These are phyloP conservation scores for Myxozyma monticola DNA, from an alignment of 805 yeast genomes.

Conservation along the genomic window DNA sequence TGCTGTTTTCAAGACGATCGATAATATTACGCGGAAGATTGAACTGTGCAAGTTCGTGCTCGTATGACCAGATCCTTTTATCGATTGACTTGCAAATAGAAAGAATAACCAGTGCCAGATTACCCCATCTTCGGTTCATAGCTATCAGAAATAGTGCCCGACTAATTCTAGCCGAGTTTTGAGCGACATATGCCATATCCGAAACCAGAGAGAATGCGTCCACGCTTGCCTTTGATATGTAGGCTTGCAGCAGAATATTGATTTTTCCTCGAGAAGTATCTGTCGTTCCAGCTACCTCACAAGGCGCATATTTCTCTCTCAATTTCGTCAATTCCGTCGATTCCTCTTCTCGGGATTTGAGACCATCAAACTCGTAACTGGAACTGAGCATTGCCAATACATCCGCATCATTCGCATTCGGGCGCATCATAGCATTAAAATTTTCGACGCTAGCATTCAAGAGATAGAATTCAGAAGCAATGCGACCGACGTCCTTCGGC, in stretches of 20 bases:
- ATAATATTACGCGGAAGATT: constrained; percentile 62
- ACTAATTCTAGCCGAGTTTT: constrained; percentile 88
- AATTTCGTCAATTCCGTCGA: constrained; percentile 65
- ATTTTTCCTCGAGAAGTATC: constrained; percentile 84
- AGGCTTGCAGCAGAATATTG: constrained; percentile 83
- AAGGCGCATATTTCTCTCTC: constrained; percentile 53
- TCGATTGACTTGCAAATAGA: constrained; percentile 86
- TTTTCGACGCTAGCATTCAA: constrained; percentile 83
- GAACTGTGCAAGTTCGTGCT: constrained; percentile 88
- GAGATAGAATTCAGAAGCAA: constrained; percentile 91
- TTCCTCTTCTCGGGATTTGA: constrained; percentile 88
- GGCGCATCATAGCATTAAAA: constrained; percentile 80
- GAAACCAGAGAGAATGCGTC: constrained; percentile 80
- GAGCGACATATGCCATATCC: constrained; percentile 91
- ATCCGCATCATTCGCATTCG: constrained; percentile 89
- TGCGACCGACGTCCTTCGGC: constrained; percentile 87
- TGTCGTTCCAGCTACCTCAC: constrained; percentile 77
- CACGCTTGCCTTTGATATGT: constrained; percentile 69
- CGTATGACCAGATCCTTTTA: constrained; percentile 67
- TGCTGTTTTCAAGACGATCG: constrained; percentile 58
- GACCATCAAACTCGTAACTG: constrained; percentile 91
- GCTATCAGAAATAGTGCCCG: constrained; percentile 88
- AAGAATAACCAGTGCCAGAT: constrained; percentile 68
- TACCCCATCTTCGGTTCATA: constrained; percentile 88
- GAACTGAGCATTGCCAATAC: constrained; percentile 81